Percentiles rank a stretch among this genome's conserved stretches.
Evolutionary conservation across 2,329 filamentous ascomycete genomes (phyloP).

Genomic region (Pseudocercospora crystallina): DNA sequence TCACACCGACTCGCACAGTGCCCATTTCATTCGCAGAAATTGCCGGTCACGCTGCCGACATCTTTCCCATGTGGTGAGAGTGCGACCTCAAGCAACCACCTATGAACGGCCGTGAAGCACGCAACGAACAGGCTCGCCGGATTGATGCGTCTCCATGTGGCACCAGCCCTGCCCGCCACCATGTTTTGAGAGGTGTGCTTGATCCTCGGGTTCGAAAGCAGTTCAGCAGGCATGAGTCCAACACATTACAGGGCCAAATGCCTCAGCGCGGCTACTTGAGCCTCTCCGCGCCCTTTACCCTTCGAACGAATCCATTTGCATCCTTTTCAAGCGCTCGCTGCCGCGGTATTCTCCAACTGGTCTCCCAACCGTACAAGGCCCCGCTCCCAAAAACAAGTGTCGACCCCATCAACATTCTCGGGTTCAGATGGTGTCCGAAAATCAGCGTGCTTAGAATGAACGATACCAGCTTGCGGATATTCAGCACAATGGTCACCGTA

Average conservation of each 20-base stretch:
- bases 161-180: not conserved
- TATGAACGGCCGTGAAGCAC: not conserved
- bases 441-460: constrained; percentile 88
- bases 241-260: constrained; percentile 5
- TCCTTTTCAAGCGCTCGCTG: constrained; percentile 13
- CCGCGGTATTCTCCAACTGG: constrained; percentile 46
- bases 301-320: not conserved
- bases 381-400: constrained; percentile 85
- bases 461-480: constrained; percentile 90
- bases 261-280: constrained; percentile 8
- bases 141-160: constrained; percentile 2
- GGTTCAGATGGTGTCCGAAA: constrained; percentile 80
- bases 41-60: not conserved
- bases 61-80: constrained; percentile 2
- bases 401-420: constrained; percentile 77
- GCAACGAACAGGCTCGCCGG: constrained; percentile 2
- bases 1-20: too few species aligned
- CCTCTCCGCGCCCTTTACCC: not conserved
- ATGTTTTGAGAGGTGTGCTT: not conserved
- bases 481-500: constrained; percentile 94
- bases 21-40: too few species aligned
- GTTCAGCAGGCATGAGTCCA: not conserved
- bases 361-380: constrained; percentile 84
- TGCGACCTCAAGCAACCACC: not conserved
- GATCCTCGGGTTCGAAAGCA: not conserved